Base-by-base conservation (phyloP, 176 grass and related monocot species). In the Ensete glaucum region DNA sequence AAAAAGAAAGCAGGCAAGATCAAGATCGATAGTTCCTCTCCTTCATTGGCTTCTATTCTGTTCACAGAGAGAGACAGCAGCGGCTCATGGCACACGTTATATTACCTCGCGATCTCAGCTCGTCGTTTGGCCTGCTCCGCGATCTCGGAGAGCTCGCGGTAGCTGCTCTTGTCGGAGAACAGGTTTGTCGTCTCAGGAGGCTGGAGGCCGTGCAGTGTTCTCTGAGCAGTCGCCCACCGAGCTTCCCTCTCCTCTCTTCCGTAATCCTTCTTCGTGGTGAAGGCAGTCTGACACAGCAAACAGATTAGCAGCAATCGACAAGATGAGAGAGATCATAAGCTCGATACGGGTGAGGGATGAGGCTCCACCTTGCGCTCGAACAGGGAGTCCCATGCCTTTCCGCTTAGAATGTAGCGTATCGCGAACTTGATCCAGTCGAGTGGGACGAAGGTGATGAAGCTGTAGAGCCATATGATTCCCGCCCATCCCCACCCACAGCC, bases 201-300 rank as follows among this genome's bases (percentile, higher is more conserved):
- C 78, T 95, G 96, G 19, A 99, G 96, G 12, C 96, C 96, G 53
- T 99, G 96, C 11, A 99, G 96, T 9, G 96, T 99, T 68, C 96
- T 91, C 83, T 99, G 96, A 1, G 96, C 96, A 14, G 88, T 29
- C 3, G 91, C 96, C 96, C 96, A 99, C 54, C 92, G 96, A 9
- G 91, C 96, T 77, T 99, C 96, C 69, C 96, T 91, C 79, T 99
- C 86, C 52, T 69, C 91, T 83, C 80, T 91, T 1, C 96, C 91
- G 10, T 91, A 99, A 80, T 99, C 89, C 71, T 99, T 94, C 91
- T 99, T 99, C 80, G 96, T 95, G 24, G 91, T 99, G 88, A 99
- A 99, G 13, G 91, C 91, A 25, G 50, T 99, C 96, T 96, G 75
- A 19, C 17, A 34, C 53, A 52, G 29, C 21, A n/a, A 54, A 48